Evolutionary conservation across 306 rosid species (phyloP), one percentile per base, ranked within the genome.

Genomic region (Quercus variabilis): DNA sequence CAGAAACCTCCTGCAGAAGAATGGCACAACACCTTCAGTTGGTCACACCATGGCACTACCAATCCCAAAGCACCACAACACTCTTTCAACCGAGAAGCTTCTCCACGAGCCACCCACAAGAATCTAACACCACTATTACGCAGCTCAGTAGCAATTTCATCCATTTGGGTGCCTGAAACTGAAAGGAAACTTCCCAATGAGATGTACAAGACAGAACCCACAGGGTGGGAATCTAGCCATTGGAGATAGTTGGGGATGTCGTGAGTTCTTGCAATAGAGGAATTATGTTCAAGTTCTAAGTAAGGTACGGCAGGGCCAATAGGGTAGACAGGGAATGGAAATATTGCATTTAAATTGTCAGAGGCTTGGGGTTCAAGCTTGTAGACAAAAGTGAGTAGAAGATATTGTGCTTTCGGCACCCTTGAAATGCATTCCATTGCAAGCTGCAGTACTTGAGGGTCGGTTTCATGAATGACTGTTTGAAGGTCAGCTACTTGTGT

Each of bases 31-130:
- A 90, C 93, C 69, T 64, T 84, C 80, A 90, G 49, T 68, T 90
- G 91, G 56, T 90, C 90, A 80, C 93, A 87, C 91, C 91, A 84
- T 3, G 91, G 82, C 58, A 90, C 84, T 4, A 82, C 86, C 73
- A 80, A 28, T 3, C 93, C 91, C 58, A 15, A 76, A 5, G 79
- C 87, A 35, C 90, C 87, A 74, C 87, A 78, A 5, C 79, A 78
- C 23, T 73, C 88, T 25, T 80, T 84, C 76, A 89, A 56, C 69
- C 72, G 43, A 5, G 51, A 6, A 23, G 88, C 51, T 69, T 89
- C 90, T 0, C 78, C 86, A 9, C 93, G 81, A 20, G 88, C 85
- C 86, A 83, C 92, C 88, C 90, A 91, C 10, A 91, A 63, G 77
- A 70, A 89, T 13, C 81, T 69, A 52, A 83, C 19, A 0, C 68